phyloP scores from a whole-genome alignment of 768 basidiomycete genomes.

The Arthromyces matolae region DNA sequence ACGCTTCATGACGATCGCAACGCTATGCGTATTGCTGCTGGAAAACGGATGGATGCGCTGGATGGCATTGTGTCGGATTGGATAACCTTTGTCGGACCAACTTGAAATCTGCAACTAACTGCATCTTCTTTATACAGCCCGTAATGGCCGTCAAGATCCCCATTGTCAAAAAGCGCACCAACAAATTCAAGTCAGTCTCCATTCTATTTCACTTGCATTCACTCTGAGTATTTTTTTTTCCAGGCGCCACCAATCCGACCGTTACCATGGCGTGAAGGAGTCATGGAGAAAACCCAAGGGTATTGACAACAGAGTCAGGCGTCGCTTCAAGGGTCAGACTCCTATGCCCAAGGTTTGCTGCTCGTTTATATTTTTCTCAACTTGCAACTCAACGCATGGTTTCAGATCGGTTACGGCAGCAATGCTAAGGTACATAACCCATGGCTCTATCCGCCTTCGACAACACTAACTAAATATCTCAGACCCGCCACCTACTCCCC shows the following conservation, averaged over 20 bases:
- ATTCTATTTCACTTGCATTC: conserved; percentile 1
- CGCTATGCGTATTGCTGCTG: conserved; percentile 6
- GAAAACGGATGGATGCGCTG: conserved; percentile 16
- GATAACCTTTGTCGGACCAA: too few relatives aligned
- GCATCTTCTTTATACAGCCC: conserved; percentile 25
- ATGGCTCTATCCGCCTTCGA: conserved; percentile 49
- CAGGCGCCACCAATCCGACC: conserved; percentile 98
- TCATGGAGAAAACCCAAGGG: conserved; percentile 99
- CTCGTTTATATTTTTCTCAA: neutral
- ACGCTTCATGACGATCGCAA: conserved; percentile 13
- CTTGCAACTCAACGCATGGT: conserved; percentile 1
- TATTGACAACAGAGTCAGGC: conserved; percentile 98
- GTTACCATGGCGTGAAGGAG: conserved; percentile 96
- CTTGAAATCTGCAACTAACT: conserved; percentile 10
- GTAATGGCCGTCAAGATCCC: conserved; percentile 53
- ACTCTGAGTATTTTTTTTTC: conserved; percentile 11
- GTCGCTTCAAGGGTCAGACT: conserved; percentile 92
- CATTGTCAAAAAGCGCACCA: conserved; percentile 95
- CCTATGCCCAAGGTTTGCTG: conserved; percentile 88
- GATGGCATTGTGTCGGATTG: conserved; percentile 31
- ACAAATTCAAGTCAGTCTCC: conserved; percentile 82
- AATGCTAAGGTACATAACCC: conserved; percentile 64
- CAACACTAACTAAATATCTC: conserved; percentile 6
- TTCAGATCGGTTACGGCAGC: conserved; percentile 82
- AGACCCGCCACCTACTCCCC: conserved; percentile 94